phyloP scores from a whole-genome alignment of 192 early-diverging fungal species.

The Rhizophagus prolifer region DNA sequence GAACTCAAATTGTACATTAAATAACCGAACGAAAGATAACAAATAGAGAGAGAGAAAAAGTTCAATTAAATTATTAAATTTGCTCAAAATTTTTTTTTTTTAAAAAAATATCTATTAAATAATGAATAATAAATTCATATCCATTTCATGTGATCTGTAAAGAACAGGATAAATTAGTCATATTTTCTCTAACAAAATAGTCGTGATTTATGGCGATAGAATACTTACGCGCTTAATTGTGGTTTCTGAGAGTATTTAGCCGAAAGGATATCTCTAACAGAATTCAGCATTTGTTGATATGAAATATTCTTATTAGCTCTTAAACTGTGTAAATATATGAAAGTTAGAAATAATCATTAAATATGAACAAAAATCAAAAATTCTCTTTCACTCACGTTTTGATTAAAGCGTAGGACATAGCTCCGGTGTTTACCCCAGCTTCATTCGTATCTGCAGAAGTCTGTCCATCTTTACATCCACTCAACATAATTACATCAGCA shows the following conservation, averaged over 20 bases:
- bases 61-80: too few relatives aligned
- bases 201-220: neutral
- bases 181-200: neutral
- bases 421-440: slow-evolving; percentile 62
- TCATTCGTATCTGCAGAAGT: slow-evolving; percentile 79
- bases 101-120: neutral
- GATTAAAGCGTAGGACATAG: slow-evolving; percentile 75
- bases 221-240: slow-evolving; percentile 59
- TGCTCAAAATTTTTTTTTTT: too few relatives aligned
- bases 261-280: slow-evolving; percentile 62
- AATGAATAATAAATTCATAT: neutral
- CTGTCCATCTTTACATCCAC: slow-evolving; percentile 80
- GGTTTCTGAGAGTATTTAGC: slow-evolving; percentile 75
- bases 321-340: slow-evolving; percentile 44
- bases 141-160: neutral
- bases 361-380: neutral
- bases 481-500: slow-evolving; percentile 82
- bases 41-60: too few relatives aligned
- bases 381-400: slow-evolving; percentile 36
- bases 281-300: slow-evolving; percentile 71
- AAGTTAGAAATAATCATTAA: neutral
- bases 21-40: too few relatives aligned
- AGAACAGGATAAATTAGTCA: neutral
- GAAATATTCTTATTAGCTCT: slow-evolving; percentile 57
- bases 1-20: too few relatives aligned